These are phyloP conservation scores for Ascodesmis nigricans DNA, from an alignment of 495 filamentous ascomycete species.

Conservation along the genomic window DNA sequence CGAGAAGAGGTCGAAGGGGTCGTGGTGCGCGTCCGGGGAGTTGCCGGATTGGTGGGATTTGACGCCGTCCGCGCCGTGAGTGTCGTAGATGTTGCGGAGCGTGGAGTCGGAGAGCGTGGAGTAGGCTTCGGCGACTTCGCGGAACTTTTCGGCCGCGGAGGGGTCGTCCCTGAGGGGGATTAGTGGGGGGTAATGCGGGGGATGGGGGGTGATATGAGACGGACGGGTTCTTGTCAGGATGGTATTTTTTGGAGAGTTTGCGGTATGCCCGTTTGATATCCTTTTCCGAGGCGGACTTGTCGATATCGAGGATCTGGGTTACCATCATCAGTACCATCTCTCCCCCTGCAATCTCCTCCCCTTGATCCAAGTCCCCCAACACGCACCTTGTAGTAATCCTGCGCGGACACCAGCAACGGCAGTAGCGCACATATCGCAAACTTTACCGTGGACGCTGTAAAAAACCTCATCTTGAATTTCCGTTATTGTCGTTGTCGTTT, in stretches of 20 bases:
- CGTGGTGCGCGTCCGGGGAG: conserved; percentile 38
- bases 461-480: conserved; percentile 21
- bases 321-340: conserved; percentile 2
- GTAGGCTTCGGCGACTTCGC: conserved; percentile 88
- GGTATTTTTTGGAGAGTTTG: conserved; percentile 79
- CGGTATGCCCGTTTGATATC: conserved; percentile 96
- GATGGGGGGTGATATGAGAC: conserved; percentile 22
- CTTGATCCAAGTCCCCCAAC: background rate
- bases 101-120: conserved; percentile 69
- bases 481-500: too few species aligned
- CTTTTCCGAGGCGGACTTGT: conserved; percentile 58
- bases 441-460: conserved; percentile 18
- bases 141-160: conserved; percentile 73
- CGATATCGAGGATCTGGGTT: conserved; percentile 48
- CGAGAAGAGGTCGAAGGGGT: conserved; percentile 93
- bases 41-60: conserved; percentile 56
- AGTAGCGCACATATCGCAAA: conserved; percentile 29
- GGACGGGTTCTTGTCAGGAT: conserved; percentile 97
- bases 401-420: conserved; percentile 31
- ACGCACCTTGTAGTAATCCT: conserved; percentile 78
- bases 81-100: conserved; percentile 79
- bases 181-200: conserved; percentile 1
- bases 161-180: conserved; percentile 38
- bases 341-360: conserved; percentile 5
- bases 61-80: conserved; percentile 79